phyloP scores from a whole-genome alignment of 805 yeast species.

The Candida berthetii region DNA sequence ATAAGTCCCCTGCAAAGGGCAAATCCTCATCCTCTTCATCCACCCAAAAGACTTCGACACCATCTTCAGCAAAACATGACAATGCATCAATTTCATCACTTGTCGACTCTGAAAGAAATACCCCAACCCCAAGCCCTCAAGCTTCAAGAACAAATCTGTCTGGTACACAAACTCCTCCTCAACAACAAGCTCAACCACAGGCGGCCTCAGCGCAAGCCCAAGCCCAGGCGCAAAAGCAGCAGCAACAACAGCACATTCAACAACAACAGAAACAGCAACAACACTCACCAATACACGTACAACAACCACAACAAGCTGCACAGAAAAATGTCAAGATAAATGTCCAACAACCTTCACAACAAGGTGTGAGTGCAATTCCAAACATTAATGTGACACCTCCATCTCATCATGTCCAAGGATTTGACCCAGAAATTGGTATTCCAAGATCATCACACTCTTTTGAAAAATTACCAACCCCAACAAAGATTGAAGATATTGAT shows the following conservation, averaged over 20 bases:
- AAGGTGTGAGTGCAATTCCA: background rate
- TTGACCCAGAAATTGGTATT: slow-evolving; percentile 10
- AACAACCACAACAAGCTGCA: slow-evolving; percentile 8
- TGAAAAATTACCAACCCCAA: slow-evolving; percentile 54
- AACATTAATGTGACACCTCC: slow-evolving; percentile 8
- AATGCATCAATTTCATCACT: background rate
- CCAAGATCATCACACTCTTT: slow-evolving; percentile 44
- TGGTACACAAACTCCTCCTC: background rate
- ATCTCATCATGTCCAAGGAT: slow-evolving; percentile 8
- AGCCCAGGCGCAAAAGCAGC: background rate
- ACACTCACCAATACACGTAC: slow-evolving; percentile 4
- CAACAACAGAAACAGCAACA: background rate
- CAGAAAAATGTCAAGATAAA: background rate
- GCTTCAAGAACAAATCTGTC: slow-evolving; percentile 1
- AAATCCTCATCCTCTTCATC: background rate
- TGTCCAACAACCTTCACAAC: background rate
- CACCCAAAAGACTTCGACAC: background rate
- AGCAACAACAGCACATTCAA: background rate
- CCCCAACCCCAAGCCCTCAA: slow-evolving; percentile 3
- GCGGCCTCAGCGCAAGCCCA: background rate
- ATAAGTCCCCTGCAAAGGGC: background rate
- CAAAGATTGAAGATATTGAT: slow-evolving; percentile 66
- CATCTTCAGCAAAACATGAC: background rate
- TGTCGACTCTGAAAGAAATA: background rate
- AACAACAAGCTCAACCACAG: background rate